Percentiles rank a stretch among this genome's conserved stretches.
These are phyloP conservation scores for Capsicum chinense DNA, from an alignment of 257 asterid species.

Conservation along the genomic window DNA sequence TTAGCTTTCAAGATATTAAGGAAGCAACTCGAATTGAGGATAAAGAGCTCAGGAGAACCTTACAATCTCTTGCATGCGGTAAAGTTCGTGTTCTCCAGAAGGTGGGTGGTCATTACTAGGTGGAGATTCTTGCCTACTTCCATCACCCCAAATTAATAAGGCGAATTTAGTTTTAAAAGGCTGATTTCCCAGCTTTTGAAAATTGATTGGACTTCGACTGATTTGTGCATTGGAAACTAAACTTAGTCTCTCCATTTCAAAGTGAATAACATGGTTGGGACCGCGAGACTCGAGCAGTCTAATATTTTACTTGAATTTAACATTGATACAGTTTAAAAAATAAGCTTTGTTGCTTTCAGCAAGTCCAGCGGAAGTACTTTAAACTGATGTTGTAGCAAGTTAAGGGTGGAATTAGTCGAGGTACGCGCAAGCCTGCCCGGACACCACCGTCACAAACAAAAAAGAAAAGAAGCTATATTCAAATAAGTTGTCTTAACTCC, in stretches of 20 bases:
- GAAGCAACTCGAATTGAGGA: constrained; percentile 91
- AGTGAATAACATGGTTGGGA: constrained; percentile 12
- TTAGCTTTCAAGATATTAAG: constrained; percentile 85
- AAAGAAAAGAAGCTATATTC: neutral
- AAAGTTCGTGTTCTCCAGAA: constrained; percentile 90
- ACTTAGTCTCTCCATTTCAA: neutral
- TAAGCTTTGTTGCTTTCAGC: neutral
- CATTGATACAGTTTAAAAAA: constrained; percentile 7
- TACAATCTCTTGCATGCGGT: constrained; percentile 98
- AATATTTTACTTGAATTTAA: constrained; percentile 1
- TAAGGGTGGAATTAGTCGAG: neutral
- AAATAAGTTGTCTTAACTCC: neutral
- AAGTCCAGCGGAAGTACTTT: neutral
- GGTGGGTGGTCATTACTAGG: constrained; percentile 46
- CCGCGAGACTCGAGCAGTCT: neutral
- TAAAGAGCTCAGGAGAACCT: constrained; percentile 85
- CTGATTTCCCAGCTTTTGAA: neutral
- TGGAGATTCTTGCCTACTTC: neutral
- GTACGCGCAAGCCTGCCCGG: neutral
- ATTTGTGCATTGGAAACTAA: neutral
- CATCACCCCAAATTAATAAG: neutral
- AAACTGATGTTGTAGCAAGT: neutral
- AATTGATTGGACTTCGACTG: neutral
- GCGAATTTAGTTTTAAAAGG: neutral
- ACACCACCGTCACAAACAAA: neutral